A percentile compares a stretch with the other conserved stretches of the same genome.
These are phyloP conservation scores for Gomphus bonarii DNA, from an alignment of 1,284 basidiomycete species.

Conservation along the genomic window DNA sequence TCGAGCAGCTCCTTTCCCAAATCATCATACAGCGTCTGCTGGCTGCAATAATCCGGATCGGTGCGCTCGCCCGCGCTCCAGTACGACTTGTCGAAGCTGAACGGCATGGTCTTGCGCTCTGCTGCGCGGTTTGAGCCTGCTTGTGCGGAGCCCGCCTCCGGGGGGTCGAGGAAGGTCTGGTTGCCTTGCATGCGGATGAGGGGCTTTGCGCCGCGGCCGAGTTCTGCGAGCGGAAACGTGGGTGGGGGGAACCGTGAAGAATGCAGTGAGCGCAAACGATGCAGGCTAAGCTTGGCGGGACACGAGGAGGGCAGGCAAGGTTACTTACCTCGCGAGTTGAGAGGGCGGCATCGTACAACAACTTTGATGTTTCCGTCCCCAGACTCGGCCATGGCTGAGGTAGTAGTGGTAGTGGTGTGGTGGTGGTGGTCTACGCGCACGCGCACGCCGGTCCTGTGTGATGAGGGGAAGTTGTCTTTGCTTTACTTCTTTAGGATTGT, in stretches of 20 bases:
- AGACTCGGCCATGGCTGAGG: slow-evolving; percentile 39
- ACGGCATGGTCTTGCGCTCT: slow-evolving; percentile 81
- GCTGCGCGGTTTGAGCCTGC: slow-evolving; percentile 64
- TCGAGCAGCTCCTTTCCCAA: slow-evolving; percentile 90
- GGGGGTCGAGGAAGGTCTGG: slow-evolving; percentile 84
- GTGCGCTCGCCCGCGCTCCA: slow-evolving; percentile 87
- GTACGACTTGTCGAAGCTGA: slow-evolving; percentile 93
- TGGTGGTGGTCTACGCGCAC: no score
- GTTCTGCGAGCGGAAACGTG: slow-evolving; percentile 42
- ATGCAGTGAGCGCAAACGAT: background rate
- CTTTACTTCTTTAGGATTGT: no score
- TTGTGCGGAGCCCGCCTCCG: slow-evolving; percentile 62
- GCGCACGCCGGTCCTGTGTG: no score
- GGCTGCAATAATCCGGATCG: slow-evolving; percentile 83
- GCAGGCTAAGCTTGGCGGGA: no score
- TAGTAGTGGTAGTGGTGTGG: background rate
- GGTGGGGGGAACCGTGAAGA: slow-evolving; percentile 3
- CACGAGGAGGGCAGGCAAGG: background rate
- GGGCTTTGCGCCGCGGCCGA: slow-evolving; percentile 82
- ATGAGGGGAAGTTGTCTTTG: no score
- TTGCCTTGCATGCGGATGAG: slow-evolving; percentile 91
- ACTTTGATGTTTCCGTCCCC: slow-evolving; percentile 91
- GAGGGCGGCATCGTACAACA: slow-evolving; percentile 91
- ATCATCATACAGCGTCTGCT: slow-evolving; percentile 91
- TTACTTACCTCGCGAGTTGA: slow-evolving; percentile 79